phyloP scores from a whole-genome alignment of 306 rosid species.

The Heteromeles arbutifolia region DNA sequence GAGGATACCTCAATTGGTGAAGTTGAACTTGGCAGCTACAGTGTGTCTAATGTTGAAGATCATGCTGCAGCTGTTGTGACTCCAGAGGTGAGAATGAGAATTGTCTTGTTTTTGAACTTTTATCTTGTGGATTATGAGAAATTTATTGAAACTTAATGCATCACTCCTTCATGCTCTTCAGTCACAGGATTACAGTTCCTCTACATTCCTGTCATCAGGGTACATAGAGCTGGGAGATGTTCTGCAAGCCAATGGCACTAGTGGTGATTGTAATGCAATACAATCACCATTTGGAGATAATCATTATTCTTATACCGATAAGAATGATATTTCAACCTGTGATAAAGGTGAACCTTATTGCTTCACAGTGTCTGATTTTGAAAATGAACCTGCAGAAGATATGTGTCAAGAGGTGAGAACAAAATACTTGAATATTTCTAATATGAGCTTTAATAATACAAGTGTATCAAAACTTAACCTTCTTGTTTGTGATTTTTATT shows the following conservation, averaged over 20 bases:
- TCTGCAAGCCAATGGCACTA: constrained; percentile 8
- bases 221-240: constrained; percentile 8
- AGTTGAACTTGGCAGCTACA: too few species aligned
- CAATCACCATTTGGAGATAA: neutral
- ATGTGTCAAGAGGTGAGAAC: neutral
- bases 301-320: neutral
- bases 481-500: too few species aligned
- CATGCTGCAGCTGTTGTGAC: too few species aligned
- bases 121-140: too few species aligned
- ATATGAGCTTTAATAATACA: neutral
- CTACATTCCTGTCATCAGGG: neutral
- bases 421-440: neutral
- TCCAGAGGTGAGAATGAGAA: too few species aligned
- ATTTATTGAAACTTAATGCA: neutral
- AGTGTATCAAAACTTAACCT: too few species aligned
- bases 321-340: neutral
- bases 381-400: neutral
- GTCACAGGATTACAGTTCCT: neutral
- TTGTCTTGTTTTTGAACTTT: too few species aligned
- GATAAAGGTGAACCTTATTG: constrained; percentile 7
- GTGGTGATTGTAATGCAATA: neutral
- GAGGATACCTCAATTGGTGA: too few species aligned
- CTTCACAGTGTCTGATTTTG: constrained; percentile 1
- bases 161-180: neutral
- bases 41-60: too few species aligned